phyloP scores from a whole-genome alignment of 2,329 filamentous ascomycete species.

The Penicillium corylophilum region DNA sequence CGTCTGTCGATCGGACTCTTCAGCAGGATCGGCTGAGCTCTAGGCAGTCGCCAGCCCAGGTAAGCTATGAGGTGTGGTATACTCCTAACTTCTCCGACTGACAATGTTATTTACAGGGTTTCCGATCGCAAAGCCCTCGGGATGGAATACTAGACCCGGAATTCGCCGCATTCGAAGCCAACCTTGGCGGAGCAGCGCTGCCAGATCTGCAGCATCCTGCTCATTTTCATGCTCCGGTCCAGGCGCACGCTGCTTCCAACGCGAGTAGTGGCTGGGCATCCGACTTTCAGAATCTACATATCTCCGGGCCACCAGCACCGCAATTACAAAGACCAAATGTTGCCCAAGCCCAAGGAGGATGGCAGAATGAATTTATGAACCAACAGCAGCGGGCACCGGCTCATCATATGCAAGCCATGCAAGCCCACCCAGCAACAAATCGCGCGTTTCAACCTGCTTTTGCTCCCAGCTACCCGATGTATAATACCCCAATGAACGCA shows the following conservation, averaged over 20 bases:
- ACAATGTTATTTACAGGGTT: conserved; percentile 49
- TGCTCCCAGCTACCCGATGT: conserved; percentile 26
- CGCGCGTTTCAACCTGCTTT: conserved; percentile 32
- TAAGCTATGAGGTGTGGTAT: conserved; percentile 30
- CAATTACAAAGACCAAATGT: conserved; percentile 48
- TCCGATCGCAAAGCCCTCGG: conserved; percentile 59
- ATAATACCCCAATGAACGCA: conserved; percentile 20
- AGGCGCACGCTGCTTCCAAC: conserved; percentile 24
- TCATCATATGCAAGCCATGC: conserved; percentile 23
- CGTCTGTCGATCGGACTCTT: conserved; percentile 65
- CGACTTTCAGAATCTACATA: conserved; percentile 48
- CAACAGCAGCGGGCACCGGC: conserved; percentile 33
- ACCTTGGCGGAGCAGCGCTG: conserved; percentile 31
- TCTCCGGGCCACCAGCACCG: conserved; percentile 44
- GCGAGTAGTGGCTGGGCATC: conserved; percentile 41
- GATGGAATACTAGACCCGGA: conserved; percentile 61
- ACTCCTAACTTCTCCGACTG: conserved; percentile 2
- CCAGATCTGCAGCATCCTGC: conserved; percentile 40
- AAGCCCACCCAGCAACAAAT: conserved; percentile 16
- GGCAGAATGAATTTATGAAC: conserved; percentile 62
- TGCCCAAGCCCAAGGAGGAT: conserved; percentile 44
- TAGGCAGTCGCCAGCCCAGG: conserved; percentile 56
- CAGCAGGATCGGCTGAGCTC: conserved; percentile 69
- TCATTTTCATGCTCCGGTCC: conserved; percentile 27
- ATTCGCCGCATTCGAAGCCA: conserved; percentile 66